Conservation (phyloP, 257 asterid genomes). For the Sherardia arvensis region DNA sequence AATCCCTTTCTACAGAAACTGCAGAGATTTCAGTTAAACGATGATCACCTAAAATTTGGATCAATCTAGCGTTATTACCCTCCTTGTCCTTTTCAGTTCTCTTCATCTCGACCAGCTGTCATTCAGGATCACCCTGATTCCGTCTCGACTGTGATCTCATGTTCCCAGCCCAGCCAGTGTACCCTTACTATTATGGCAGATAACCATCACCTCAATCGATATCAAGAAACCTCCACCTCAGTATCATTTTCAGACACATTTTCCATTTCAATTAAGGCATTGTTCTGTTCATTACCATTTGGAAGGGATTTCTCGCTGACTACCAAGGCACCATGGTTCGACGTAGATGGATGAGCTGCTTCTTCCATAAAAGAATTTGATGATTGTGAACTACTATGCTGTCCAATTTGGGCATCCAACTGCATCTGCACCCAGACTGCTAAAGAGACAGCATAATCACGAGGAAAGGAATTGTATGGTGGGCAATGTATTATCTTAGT, state of each 20-base stretch:
- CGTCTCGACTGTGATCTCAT: too few relatives aligned
- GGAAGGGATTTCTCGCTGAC: slow-evolving; percentile 9
- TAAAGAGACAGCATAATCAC: slow-evolving; percentile 77
- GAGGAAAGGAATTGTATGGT: slow-evolving; percentile 60
- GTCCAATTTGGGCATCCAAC: slow-evolving; percentile 41
- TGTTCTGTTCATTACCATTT: slow-evolving; percentile 12
- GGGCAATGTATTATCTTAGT: slow-evolving; percentile 48
- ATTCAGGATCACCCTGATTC: too few relatives aligned
- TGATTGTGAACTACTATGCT: slow-evolving; percentile 15
- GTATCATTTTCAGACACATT: slow-evolving; percentile 21
- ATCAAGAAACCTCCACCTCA: slow-evolving; percentile 18
- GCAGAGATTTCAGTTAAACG: too few relatives aligned
- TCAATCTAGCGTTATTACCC: too few relatives aligned
- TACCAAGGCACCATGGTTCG: not conserved
- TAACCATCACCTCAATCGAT: too few relatives aligned
- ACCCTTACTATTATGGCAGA: too few relatives aligned
- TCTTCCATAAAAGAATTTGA: slow-evolving; percentile 21
- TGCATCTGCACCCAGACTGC: slow-evolving; percentile 66
- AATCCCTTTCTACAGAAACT: too few relatives aligned
- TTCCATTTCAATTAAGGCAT: slow-evolving; percentile 7
- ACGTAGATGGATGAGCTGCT: too few relatives aligned
- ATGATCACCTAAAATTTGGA: too few relatives aligned
- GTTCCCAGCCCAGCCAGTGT: too few relatives aligned
- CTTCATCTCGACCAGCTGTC: too few relatives aligned
- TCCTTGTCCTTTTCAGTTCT: too few relatives aligned